Base-by-base conservation (phyloP, 495 filamentous ascomycete genomes). In the Neurospora tetraspora region DNA sequence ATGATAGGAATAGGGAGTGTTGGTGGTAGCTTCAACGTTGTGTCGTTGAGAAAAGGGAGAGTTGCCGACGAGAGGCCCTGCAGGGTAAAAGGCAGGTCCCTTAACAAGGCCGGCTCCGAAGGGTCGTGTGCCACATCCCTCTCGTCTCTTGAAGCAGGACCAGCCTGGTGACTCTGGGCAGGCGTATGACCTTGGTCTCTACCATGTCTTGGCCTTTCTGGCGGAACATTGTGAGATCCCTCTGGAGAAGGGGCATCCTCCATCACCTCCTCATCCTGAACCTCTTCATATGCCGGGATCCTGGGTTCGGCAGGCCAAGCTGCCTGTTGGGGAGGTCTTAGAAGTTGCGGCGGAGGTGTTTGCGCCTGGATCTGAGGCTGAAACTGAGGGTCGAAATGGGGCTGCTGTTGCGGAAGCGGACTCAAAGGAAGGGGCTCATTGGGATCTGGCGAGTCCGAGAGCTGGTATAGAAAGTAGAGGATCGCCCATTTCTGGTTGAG, bases 401-500 rank as follows among this genome's bases (percentile, higher is more conserved):
- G 70, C 69, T 73, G 75, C 34, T 68, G 20, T 16, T 75, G 81
- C 69, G 73, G 73, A 39, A 75, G 71, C 9, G 80, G 79, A n/a
- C 77, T 79, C 3, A 77, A 71, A 6, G 80, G 81, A 0, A 76
- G 77, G 27, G 85, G 82, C 71, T 82, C 80, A 68, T 75, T 81
- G 9, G 84, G 84, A 68, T 86, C 80, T 53, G 88, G 85, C 0
- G 90, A 89, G 73, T 89, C 88, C 68, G 91, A 89, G 53, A 99
- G 86, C 75, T 92, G 91, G 77, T 94, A 91, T 27, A 99, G 89
- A 59, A 99, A 87, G 78, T 95, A 94, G 7, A 99, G 85, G 74
- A 98, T 97, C 3, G 92, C 94, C 94, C 95, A 98, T 88, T 98
- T 99, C 80, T 97, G 91, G 76, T 90, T 91, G 39, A 99, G 85